Evolutionary conservation across 2,329 filamentous ascomycete species (phyloP), one percentile per base, ranked within the genome.

Genomic region (Apiospora phragmitis): DNA sequence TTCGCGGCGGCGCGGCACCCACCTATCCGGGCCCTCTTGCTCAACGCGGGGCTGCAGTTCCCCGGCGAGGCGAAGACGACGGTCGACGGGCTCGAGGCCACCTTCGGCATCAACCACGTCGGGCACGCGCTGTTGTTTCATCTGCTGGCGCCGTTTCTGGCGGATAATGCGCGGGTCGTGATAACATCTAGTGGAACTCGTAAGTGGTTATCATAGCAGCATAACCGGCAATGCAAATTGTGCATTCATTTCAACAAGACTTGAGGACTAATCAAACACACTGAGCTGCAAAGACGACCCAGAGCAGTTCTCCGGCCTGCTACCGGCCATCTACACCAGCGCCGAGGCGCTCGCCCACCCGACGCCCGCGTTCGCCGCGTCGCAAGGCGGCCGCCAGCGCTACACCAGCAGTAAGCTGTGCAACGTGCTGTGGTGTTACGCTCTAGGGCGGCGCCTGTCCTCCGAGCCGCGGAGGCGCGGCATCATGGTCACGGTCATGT

Each of bases 61-160:
- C 82, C 83, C 0, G 75, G 74, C 0, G 72, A 72, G 0, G 67
- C 84, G 1, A 38, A 73, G 0, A 79, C 81, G 66, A 83, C 82
- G 0, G 71, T 68, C 0, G 83, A 87, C 26, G 83, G 83, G 9
- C 75, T 87, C 51, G 86, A 88, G 74, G 73, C 75, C 42, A 85
- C 83, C 8, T 89, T 89, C 73, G 85, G 79, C 5, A 79, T 86
- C 72, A 85, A 82, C 70, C 85, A 88, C 72, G 80, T 87, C 55
- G 86, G 86, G 6, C 85, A 88, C 73, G 82, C 85, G 18, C 76
- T 87, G 2, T 81, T 88, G 0, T 85, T 86, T 74, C 83, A 84
- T 69, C 81, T 87, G 4, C 79, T 89, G 3, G 77, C 76, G 4
- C 81, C 84, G 0, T 67, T 79, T 59, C 76, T 86, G 8, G 81